These are phyloP conservation scores for Populus simonii DNA, from an alignment of 345 rosid species.

Conservation along the genomic window DNA sequence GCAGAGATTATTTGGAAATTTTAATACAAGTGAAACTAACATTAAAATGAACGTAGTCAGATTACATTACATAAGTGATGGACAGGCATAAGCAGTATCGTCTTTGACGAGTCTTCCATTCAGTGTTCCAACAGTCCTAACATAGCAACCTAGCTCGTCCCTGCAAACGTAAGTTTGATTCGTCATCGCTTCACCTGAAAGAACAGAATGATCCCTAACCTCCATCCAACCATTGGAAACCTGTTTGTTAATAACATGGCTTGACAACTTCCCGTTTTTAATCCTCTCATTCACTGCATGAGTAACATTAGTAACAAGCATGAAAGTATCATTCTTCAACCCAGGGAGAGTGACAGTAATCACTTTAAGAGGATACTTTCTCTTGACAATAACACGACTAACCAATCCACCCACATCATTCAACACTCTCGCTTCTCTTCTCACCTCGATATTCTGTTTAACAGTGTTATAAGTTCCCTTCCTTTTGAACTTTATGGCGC, in stretches of 20 bases:
- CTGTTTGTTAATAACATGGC: conserved; percentile 44
- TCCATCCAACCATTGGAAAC: conserved; percentile 73
- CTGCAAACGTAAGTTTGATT: conserved; percentile 43
- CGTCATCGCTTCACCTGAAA: conserved; percentile 52
- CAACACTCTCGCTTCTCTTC: conserved; percentile 34
- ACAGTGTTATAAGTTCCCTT: conserved; percentile 54
- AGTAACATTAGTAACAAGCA: conserved; percentile 59
- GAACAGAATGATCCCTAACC: conserved; percentile 63
- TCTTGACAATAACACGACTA: conserved; percentile 17
- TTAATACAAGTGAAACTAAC: background rate
- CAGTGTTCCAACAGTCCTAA: conserved; percentile 33
- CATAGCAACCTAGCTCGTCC: conserved; percentile 52
- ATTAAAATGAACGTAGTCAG: background rate
- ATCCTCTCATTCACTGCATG: conserved; percentile 43
- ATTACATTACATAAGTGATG: conserved; percentile 17
- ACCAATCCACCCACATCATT: conserved; percentile 31
- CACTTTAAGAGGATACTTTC: conserved; percentile 55
- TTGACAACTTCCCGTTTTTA: conserved; percentile 24
- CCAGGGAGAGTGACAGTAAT: conserved; percentile 46
- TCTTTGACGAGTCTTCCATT: conserved; percentile 46
- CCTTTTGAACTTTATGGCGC: conserved; percentile 35
- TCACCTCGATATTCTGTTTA: conserved; percentile 44
- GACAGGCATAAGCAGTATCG: conserved; percentile 40
- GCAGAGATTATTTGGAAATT: background rate
- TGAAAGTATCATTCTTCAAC: conserved; percentile 29